Base-by-base conservation (phyloP, 2,329 filamentous ascomycete species). In the Podosphaera leucotricha region DNA sequence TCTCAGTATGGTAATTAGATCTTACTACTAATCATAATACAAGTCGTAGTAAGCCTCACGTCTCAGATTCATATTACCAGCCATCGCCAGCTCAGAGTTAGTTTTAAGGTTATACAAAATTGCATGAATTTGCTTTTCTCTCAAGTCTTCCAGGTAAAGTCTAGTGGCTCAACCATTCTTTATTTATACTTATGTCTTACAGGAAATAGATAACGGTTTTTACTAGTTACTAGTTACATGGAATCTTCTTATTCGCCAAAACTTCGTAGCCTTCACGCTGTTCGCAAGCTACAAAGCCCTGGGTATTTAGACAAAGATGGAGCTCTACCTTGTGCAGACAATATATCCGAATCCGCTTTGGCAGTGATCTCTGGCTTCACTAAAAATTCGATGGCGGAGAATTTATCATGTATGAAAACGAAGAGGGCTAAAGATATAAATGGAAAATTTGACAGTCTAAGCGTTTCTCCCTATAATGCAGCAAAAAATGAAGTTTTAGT, bases 201-300 rank as follows among this genome's bases (percentile, higher is more conserved):
- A n/a, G n/a, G n/a, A n/a, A n/a, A n/a, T n/a, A n/a, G n/a, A n/a
- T n/a, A n/a, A n/a, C n/a, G n/a, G n/a, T n/a, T n/a, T n/a, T n/a
- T n/a, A n/a, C n/a, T n/a, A n/a, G n/a, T n/a, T n/a, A n/a, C 64
- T 38, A 66, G 64, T 41, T 70, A 64, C 51, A 63, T 71, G 41
- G 63, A 70, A 49, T 71, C 67, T 13, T 67, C 68, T 44, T 59
- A 62, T 46, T 57, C n/a, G n/a, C n/a, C n/a, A n/a, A n/a, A n/a
- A n/a, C n/a, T 60, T 46, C 63, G 65, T 44, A 54, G 58, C 45
- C 43, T 48, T 3, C 48, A 48, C 37, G 63, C 59, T 44, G 62
- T 65, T 46, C 64, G 59, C 52, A 64, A 63, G 49, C 57, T 53
- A 4, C 50, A 54, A 44, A 53, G 55, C 38, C 45, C 51, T n/a